A percentile compares a stretch with the other conserved stretches of the same genome.
Evolutionary conservation across 306 rosid genomes (phyloP).

Genomic region (Castanea sativa): DNA sequence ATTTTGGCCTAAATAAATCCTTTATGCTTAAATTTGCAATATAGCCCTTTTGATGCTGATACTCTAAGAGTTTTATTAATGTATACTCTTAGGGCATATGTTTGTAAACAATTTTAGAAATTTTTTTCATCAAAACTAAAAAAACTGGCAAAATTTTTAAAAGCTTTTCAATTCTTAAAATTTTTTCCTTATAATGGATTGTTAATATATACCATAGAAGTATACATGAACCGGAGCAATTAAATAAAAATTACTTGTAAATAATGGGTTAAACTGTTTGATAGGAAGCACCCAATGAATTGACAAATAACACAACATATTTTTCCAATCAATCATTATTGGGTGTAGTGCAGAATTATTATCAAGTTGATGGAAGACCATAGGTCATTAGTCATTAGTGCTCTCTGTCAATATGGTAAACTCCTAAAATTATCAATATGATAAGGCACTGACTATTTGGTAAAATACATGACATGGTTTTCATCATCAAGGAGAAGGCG

Average conservation of each 20-base stretch:
- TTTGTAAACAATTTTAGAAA: not conserved
- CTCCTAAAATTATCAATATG: not conserved
- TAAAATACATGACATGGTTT: constrained; percentile 6
- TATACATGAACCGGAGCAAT: too few relatives aligned
- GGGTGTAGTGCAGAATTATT: not conserved
- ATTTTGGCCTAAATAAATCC: too few relatives aligned
- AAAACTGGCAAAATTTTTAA: not conserved
- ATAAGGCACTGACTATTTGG: constrained; percentile 1
- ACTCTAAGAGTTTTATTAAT: rapidly evolving
- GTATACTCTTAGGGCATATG: rapidly evolving
- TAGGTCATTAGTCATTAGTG: not conserved
- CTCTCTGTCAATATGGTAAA: constrained; percentile 3
- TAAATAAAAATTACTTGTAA: not conserved
- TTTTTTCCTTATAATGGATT: not conserved
- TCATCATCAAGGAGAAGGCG: not conserved
- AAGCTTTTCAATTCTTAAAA: not conserved
- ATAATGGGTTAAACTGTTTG: not conserved
- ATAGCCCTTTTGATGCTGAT: too few relatives aligned
- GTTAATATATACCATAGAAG: too few relatives aligned
- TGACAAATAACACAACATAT: not conserved
- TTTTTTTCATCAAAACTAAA: not conserved
- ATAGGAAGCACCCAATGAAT: not conserved
- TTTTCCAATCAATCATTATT: constrained; percentile 2
- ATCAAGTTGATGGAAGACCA: constrained; percentile 14
- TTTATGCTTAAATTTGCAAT: too few relatives aligned